These are phyloP conservation scores for Colletotrichum chrysophilum DNA, from an alignment of 2,329 filamentous ascomycete species.

Conservation along the genomic window DNA sequence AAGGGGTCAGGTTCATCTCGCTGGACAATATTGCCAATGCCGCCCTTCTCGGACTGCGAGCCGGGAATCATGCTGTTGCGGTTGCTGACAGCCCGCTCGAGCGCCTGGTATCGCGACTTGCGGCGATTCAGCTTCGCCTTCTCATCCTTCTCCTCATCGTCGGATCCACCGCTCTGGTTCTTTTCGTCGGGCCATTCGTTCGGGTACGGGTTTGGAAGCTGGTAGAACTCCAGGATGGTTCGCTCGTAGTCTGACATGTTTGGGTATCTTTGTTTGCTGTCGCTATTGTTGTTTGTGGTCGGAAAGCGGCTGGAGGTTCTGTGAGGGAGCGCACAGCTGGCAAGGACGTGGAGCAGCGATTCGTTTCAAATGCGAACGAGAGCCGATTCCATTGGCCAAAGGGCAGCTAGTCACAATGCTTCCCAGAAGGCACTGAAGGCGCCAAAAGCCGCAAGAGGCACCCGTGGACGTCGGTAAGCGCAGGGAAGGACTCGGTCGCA, in stretches of 20 bases:
- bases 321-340: slow-evolving; percentile 1
- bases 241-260: slow-evolving; percentile 68
- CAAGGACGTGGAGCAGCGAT: background rate
- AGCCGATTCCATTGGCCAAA: background rate
- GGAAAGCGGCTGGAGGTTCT: background rate
- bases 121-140: slow-evolving; percentile 60
- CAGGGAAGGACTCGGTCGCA: background rate
- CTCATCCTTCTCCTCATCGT: slow-evolving; percentile 57
- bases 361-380: background rate
- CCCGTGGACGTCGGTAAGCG: background rate
- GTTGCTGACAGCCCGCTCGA: slow-evolving; percentile 77
- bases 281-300: background rate
- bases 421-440: background rate
- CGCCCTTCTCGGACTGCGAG: slow-evolving; percentile 68
- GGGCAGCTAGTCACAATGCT: background rate
- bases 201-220: slow-evolving; percentile 79
- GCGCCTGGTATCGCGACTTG: slow-evolving; percentile 82
- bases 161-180: slow-evolving; percentile 72
- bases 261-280: background rate
- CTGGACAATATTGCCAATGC: slow-evolving; percentile 79
- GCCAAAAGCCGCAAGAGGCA: background rate
- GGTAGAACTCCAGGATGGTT: slow-evolving; percentile 87
- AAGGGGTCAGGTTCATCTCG: slow-evolving; percentile 93
- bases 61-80: slow-evolving; percentile 70
- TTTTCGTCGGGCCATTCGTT: slow-evolving; percentile 86